These are phyloP conservation scores for Asterophora parasitica DNA, from an alignment of 768 basidiomycete genomes.

Conservation along the genomic window DNA sequence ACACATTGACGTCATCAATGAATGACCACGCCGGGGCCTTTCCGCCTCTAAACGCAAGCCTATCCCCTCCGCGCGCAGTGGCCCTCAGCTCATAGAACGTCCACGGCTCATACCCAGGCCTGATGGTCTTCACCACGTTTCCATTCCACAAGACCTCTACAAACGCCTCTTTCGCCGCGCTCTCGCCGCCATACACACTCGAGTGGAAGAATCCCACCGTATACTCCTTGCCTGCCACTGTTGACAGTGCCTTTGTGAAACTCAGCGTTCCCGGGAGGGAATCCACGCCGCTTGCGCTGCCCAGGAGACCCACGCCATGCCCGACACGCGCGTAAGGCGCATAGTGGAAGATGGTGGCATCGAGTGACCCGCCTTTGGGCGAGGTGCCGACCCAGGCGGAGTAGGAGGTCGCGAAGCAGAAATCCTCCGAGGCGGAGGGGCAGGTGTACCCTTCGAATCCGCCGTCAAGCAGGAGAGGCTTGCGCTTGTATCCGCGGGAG, in stretches of 20 bases:
- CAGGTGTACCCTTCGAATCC: conserved; percentile 41
- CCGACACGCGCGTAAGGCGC: conserved; percentile 36
- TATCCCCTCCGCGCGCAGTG: conserved; percentile 20
- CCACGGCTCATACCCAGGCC: conserved; percentile 35
- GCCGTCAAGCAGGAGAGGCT: conserved; percentile 33
- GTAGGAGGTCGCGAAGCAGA: conserved; percentile 36
- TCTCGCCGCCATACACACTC: conserved; percentile 31
- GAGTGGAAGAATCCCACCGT: conserved; percentile 38
- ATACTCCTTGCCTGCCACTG: conserved; percentile 34
- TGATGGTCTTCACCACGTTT: conserved; percentile 25
- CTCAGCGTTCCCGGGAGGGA: conserved; percentile 34
- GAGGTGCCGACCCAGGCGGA: conserved; percentile 37
- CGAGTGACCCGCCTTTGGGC: conserved; percentile 30
- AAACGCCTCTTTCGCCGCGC: conserved; percentile 28
- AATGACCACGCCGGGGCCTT: conserved; percentile 45
- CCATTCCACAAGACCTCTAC: conserved; percentile 44
- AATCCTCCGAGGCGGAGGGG: conserved; percentile 15
- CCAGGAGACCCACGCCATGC: conserved; percentile 34
- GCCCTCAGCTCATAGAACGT: conserved; percentile 32
- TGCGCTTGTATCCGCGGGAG: conserved; percentile 43
- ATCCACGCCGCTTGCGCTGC: conserved; percentile 37
- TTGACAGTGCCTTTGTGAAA: conserved; percentile 26
- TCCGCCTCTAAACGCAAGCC: conserved; percentile 31
- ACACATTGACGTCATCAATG: conserved; percentile 38
- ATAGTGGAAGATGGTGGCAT: conserved; percentile 43